Base-by-base conservation (phyloP, 352 stramenopile genomes). In the Peronosclerospora sorghi region DNA sequence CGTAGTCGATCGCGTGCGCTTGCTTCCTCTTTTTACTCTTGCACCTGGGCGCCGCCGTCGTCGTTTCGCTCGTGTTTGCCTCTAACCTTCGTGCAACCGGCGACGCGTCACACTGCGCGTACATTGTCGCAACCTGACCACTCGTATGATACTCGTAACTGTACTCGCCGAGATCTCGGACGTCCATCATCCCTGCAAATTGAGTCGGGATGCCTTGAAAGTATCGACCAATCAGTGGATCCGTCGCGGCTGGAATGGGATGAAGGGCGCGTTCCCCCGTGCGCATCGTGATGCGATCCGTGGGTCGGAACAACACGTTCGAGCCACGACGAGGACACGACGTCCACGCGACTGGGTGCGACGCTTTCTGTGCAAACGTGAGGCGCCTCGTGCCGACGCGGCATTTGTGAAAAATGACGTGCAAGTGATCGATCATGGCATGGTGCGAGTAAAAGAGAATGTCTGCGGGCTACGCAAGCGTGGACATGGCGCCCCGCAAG, bases 381-480 rank as follows among this genome's bases (percentile, higher is more conserved):
- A 83, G 32, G 1, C 50, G 55, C 17, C 51, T 34, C 4, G 54
- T 57, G 3, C 72, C 69, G 0, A 82, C 68, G 2, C 60, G 57
- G 46, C 77, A 89, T 42, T 86, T 74, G 72, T 83, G 65, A 49
- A 79, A 86, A 18, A 84, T 65, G 10, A 56, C 62, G 43, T 84
- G 73, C 15, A 89, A 56, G 8, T 63, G 35, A 50, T 89, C 73
- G 15, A 89, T 45, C 54, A 68, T 80, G 0, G 69, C 35, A 54
- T 89, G 77, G 39, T 84, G 69, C 5, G 72, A 86, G 56, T 59
- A 89, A 48, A 89, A 89, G n/a, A 86, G 45, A 5, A 69, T 69
- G 14, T 86, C 77, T 0, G 59, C 26, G 0, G 74, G 68, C 32
- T 69, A 69, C 13, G 59, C 45, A 35, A 82, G 67, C 21, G 61